Percentiles rank a stretch among this genome's conserved stretches.
phyloP scores from a whole-genome alignment of 805 yeast species.

The Starmerella cellae region DNA sequence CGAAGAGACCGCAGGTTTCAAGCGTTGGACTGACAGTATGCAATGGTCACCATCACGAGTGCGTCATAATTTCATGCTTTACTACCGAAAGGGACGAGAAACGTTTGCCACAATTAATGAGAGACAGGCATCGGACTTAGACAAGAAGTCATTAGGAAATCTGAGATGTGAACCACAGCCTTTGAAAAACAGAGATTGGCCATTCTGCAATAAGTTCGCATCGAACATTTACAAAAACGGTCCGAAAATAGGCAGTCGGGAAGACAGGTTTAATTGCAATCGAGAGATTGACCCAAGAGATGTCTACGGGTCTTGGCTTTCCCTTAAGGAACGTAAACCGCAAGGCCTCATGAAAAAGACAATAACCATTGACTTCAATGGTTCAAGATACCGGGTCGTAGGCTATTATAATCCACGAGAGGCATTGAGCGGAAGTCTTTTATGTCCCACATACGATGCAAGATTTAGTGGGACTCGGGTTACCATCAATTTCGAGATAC shows the following conservation, averaged over 20 bases:
- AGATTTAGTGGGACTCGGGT: too few relatives aligned
- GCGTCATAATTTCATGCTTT: too few relatives aligned
- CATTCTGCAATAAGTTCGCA: background rate
- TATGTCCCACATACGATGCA: too few relatives aligned
- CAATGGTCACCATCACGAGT: conserved; percentile 89
- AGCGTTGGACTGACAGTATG: conserved; percentile 92
- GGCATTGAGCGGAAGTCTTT: conserved; percentile 46
- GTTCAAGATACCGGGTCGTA: conserved; percentile 43
- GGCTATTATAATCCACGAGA: conserved; percentile 70
- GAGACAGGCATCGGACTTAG: too few relatives aligned
- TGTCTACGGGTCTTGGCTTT: conserved; percentile 44
- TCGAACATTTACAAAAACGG: too few relatives aligned
- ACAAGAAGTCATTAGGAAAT: too few relatives aligned
- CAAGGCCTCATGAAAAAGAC: conserved; percentile 76
- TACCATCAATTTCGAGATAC: too few relatives aligned
- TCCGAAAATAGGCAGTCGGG: conserved; percentile 3
- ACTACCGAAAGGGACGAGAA: too few relatives aligned
- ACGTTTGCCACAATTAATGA: too few relatives aligned
- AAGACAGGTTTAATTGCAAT: too few relatives aligned
- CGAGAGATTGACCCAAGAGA: too few relatives aligned
- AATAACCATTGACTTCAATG: conserved; percentile 34
- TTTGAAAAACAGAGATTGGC: too few relatives aligned
- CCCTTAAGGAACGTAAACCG: conserved; percentile 50
- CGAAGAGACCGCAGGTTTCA: conserved; percentile 69
- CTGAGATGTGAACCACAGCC: background rate